Percentiles rank a stretch among this genome's conserved stretches.
Evolutionary conservation across 169 alveolate species (phyloP).

Genomic region (Neospora caninum): DNA sequence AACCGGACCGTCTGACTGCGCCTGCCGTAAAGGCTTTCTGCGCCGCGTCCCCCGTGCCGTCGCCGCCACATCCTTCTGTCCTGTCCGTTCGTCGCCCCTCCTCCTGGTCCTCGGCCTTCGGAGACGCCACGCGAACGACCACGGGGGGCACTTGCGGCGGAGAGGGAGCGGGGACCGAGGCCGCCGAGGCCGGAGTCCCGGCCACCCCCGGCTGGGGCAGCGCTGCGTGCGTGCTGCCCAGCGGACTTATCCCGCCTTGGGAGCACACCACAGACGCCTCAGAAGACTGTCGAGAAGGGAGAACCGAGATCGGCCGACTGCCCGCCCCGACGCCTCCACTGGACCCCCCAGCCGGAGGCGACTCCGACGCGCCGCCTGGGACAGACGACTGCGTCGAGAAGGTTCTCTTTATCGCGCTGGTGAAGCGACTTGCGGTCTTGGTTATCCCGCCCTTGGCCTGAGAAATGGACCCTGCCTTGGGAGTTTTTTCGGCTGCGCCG

Average conservation of each 20-base stretch:
- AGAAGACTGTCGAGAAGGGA: slow-evolving; percentile 25
- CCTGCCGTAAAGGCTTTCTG: background rate
- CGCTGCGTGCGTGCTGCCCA: background rate
- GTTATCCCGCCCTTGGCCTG: slow-evolving; percentile 1
- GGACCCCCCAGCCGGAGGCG: background rate
- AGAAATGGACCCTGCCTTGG: background rate
- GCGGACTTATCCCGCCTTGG: background rate
- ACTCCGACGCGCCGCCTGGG: background rate
- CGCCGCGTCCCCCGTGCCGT: background rate
- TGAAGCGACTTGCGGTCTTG: slow-evolving; percentile 18
- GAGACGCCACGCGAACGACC: background rate
- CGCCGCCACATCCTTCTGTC: background rate
- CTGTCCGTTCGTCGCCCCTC: background rate
- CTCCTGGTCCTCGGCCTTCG: background rate
- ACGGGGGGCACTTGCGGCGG: background rate
- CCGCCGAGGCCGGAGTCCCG: background rate
- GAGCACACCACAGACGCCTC: background rate
- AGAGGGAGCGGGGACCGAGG: background rate
- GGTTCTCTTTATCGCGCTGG: background rate
- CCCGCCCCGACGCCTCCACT: background rate
- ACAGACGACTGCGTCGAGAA: background rate
- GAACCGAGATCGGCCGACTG: background rate
- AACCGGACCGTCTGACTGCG: background rate
- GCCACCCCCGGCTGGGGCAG: background rate
- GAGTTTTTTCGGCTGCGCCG: background rate